Evolutionary conservation across 768 basidiomycete species (phyloP).

Genomic region (Russula virescens): DNA sequence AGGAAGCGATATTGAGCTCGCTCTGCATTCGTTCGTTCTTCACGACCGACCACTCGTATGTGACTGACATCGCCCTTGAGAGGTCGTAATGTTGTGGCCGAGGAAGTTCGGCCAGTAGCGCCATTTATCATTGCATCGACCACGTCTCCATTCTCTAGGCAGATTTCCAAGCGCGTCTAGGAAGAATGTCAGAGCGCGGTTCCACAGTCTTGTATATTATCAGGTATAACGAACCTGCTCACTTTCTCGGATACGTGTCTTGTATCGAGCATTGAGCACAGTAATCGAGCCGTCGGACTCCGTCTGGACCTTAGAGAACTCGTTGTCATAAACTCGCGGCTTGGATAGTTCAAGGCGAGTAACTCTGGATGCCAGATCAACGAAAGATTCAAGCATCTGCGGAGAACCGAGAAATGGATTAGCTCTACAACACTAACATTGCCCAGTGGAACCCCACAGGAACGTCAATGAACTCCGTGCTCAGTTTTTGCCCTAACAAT

Average conservation of each 20-base stretch:
- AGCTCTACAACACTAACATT: background rate
- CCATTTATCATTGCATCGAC: background rate
- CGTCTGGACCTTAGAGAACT: background rate
- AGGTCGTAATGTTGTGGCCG: background rate
- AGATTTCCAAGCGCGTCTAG: constrained; percentile 6
- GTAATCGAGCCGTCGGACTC: background rate
- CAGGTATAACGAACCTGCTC: background rate
- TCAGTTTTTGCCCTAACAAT: background rate
- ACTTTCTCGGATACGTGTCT: constrained; percentile 13
- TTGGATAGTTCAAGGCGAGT: background rate
- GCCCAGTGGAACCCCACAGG: background rate
- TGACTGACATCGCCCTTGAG: background rate
- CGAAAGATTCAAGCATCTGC: background rate
- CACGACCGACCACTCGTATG: constrained; percentile 16
- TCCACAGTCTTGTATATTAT: too few relatives aligned
- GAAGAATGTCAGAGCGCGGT: background rate
- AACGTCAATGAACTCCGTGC: background rate
- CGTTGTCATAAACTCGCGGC: constrained; percentile 6
- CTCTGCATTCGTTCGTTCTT: constrained; percentile 13
- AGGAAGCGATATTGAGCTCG: constrained; percentile 13
- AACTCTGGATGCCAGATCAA: constrained; percentile 1
- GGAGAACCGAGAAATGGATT: background rate
- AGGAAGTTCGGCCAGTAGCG: constrained; percentile 1
- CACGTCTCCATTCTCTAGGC: background rate
- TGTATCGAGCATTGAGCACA: constrained; percentile 12